Evolutionary conservation across 257 asterid species (phyloP).

Genomic region (Capsicum chinense): DNA sequence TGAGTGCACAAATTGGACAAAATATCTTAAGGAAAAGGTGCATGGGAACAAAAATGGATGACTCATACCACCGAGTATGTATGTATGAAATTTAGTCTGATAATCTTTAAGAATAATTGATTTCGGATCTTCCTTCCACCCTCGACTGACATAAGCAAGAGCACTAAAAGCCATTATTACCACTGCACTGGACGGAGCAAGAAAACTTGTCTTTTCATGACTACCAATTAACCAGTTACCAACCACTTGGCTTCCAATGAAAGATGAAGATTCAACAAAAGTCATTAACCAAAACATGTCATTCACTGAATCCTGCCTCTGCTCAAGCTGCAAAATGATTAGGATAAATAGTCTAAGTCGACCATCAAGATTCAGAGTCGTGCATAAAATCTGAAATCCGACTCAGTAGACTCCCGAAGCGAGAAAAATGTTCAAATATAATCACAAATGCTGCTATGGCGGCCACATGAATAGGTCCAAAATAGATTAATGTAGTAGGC

Average conservation of each 20-base stretch:
- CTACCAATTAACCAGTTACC: conserved; percentile 73
- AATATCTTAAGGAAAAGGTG: neutral
- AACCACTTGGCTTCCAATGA: conserved; percentile 68
- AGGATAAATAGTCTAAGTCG: neutral
- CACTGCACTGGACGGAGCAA: conserved; percentile 53
- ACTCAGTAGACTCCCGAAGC: neutral
- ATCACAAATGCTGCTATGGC: neutral
- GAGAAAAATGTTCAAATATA: neutral
- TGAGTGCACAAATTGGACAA: neutral
- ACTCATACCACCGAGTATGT: conserved; percentile 60
- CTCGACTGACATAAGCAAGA: conserved; percentile 50
- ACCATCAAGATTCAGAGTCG: neutral
- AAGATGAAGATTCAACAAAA: conserved; percentile 67
- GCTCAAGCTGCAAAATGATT: conserved; percentile 66
- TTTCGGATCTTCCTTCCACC: conserved; percentile 65
- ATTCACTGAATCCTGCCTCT: conserved; percentile 80
- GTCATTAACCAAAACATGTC: conserved; percentile 98
- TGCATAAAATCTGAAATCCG: neutral
- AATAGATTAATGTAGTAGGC: neutral
- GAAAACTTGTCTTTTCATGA: conserved; percentile 44
- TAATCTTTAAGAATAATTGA: conserved; percentile 58
- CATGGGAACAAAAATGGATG: conserved; percentile 4
- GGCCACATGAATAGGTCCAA: neutral
- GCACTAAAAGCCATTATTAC: conserved; percentile 56
- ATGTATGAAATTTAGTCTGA: conserved; percentile 47